Evolutionary conservation across 768 basidiomycete species (phyloP).

Genomic region (Lentinula boryana): DNA sequence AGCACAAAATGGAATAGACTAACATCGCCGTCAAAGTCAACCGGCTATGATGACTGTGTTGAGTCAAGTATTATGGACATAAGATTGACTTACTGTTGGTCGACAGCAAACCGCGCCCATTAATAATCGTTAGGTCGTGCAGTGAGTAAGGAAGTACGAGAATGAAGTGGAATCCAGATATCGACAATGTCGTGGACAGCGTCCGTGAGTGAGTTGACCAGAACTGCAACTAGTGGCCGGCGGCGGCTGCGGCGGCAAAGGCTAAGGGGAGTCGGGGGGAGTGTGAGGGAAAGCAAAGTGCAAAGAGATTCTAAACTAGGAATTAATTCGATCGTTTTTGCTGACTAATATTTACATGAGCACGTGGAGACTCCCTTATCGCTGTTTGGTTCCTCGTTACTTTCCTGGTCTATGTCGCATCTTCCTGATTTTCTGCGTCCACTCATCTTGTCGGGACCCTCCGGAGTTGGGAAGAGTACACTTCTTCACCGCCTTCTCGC

Average conservation of each 20-base stretch:
- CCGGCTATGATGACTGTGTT: conserved; percentile 46
- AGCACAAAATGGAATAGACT: conserved; percentile 97
- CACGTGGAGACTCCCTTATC: not conserved
- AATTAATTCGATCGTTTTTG: not conserved
- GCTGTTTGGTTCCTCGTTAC: not conserved
- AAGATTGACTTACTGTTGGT: conserved; percentile 49
- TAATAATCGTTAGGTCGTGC: conserved; percentile 3
- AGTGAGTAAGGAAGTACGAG: not conserved
- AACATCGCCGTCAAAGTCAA: conserved; percentile 93
- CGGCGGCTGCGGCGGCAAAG: conserved; percentile 1
- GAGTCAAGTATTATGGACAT: not conserved
- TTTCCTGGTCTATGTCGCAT: conserved; percentile 1
- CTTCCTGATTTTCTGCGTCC: conserved; percentile 55
- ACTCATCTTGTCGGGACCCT: conserved; percentile 85
- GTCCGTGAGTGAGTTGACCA: not conserved
- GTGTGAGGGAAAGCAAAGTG: not conserved
- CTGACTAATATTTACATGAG: not conserved
- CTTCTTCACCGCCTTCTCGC: conserved; percentile 76
- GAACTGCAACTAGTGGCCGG: conserved; percentile 5
- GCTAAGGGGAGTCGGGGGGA: not conserved
- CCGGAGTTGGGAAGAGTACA: conserved; percentile 93
- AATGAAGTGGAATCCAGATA: not conserved
- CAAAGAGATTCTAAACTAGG: not conserved
- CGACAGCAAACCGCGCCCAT: conserved; percentile 89
- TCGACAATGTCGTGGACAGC: not conserved